Conservation (phyloP, 768 basidiomycete genomes). For the Kwoniella dejecticola region DNA sequence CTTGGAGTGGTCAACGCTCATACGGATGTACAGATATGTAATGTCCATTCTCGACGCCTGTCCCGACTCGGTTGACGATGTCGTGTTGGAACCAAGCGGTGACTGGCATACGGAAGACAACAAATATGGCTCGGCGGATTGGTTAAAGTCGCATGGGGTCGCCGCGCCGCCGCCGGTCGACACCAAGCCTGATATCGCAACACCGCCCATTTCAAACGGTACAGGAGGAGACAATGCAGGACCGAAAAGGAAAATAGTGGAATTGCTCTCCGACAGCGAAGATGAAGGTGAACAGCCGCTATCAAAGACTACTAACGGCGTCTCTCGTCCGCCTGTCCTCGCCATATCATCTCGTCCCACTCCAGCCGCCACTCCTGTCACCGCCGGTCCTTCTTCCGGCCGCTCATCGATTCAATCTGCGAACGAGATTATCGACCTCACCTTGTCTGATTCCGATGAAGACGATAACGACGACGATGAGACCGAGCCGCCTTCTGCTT, state of each 20-base stretch:
- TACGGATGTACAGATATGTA: conserved; percentile 68
- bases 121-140: conserved; percentile 73
- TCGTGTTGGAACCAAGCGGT: conserved; percentile 89
- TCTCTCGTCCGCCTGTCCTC: conserved; percentile 2
- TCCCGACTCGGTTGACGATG: conserved; percentile 81
- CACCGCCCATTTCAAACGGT: conserved; percentile 17
- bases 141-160: conserved; percentile 59
- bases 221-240: conserved; percentile 11
- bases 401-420: conserved; percentile 17
- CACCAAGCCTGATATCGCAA: conserved; percentile 2
- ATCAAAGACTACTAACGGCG: conserved; percentile 15
- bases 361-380: conserved; percentile 4
- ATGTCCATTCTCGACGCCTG: conserved; percentile 77
- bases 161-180: conserved; percentile 9
- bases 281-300: conserved; percentile 31
- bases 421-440: conserved; percentile 40
- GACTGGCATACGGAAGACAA: conserved; percentile 94
- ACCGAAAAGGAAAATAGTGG: conserved; percentile 39
- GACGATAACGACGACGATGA: conserved; percentile 37
- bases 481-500: conserved; percentile 12
- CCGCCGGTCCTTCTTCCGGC: conserved; percentile 11
- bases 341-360: background rate
- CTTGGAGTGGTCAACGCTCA: background rate
- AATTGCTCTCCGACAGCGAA: conserved; percentile 38
- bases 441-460: conserved; percentile 28